Evolutionary conservation across 2,329 filamentous ascomycete species (phyloP).

Genomic region (Pseudogymnoascus sp.): DNA sequence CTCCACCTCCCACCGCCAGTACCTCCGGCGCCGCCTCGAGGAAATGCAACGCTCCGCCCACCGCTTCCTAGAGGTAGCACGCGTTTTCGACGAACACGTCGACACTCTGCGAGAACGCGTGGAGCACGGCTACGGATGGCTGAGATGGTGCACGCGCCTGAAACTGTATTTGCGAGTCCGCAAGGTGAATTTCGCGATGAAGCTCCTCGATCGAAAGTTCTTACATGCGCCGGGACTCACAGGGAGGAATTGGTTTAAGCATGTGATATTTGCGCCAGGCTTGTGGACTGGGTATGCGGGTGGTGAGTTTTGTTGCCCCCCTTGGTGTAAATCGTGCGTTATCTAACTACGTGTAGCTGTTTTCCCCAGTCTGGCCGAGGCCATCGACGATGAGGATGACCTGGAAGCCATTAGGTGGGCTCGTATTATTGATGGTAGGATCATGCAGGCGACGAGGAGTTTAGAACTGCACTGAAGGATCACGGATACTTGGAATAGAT

Average conservation of each 20-base stretch:
- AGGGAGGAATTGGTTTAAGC: conserved; percentile 80
- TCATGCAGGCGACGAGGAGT: conserved; percentile 39
- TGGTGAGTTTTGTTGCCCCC: conserved; percentile 51
- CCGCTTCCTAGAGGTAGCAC: conserved; percentile 23
- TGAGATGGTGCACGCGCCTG: conserved; percentile 62
- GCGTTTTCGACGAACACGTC: conserved; percentile 21
- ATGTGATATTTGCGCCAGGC: conserved; percentile 86
- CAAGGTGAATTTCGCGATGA: conserved; percentile 70
- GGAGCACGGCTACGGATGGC: conserved; percentile 59
- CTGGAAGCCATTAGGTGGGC: conserved; percentile 50
- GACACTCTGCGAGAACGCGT: conserved; percentile 34
- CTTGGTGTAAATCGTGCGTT: not conserved
- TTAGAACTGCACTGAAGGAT: conserved; percentile 18
- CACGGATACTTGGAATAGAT: not conserved
- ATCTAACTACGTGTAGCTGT: conserved; percentile 37
- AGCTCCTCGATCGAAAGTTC: conserved; percentile 73
- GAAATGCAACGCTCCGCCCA: conserved; percentile 7
- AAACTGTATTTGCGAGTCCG: conserved; percentile 55
- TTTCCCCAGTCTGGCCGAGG: conserved; percentile 54
- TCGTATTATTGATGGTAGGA: conserved; percentile 45
- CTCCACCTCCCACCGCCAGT: conserved; percentile 13
- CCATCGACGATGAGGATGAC: conserved; percentile 51
- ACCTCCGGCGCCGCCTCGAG: conserved; percentile 23
- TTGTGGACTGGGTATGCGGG: conserved; percentile 87
- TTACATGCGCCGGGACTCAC: conserved; percentile 69